A percentile compares a stretch with the other conserved stretches of the same genome.
Conservation (phyloP, 805 yeast species). For the Candida koratica region DNA sequence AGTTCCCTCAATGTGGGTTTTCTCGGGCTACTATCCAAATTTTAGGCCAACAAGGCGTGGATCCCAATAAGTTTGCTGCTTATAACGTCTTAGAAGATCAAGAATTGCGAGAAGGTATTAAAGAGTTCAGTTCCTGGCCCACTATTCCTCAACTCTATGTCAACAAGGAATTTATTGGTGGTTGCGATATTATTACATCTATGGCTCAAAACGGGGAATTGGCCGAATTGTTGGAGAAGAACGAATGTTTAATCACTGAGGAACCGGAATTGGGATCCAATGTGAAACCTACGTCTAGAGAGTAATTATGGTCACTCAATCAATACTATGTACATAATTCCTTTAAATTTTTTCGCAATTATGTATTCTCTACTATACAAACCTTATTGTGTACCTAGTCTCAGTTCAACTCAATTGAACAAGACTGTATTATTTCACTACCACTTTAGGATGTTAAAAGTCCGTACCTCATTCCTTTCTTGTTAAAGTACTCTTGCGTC, state of each 20-base stretch:
- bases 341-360: background rate
- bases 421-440: no score
- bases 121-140: slow-evolving; percentile 96
- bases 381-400: no score
- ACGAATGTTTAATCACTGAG: slow-evolving; percentile 75
- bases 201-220: slow-evolving; percentile 94
- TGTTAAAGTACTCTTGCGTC: slow-evolving; percentile 37
- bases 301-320: no score
- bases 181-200: slow-evolving; percentile 89
- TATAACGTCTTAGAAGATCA: slow-evolving; percentile 93
- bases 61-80: slow-evolving; percentile 94
- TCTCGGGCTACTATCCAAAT: slow-evolving; percentile 92
- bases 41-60: slow-evolving; percentile 95
- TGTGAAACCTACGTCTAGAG: slow-evolving; percentile 36
- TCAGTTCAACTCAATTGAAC: no score
- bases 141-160: slow-evolving; percentile 96
- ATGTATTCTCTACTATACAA: slow-evolving; percentile 6
- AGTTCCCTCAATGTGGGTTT: slow-evolving; percentile 96
- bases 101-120: slow-evolving; percentile 90
- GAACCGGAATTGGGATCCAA: slow-evolving; percentile 48
- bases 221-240: slow-evolving; percentile 74
- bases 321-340: no score
- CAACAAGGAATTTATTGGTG: slow-evolving; percentile 89
- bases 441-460: no score
- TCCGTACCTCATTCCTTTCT: slow-evolving; percentile 5